Conservation (phyloP, 1,139 yeast species). For the Diutina pseudorugosa region DNA sequence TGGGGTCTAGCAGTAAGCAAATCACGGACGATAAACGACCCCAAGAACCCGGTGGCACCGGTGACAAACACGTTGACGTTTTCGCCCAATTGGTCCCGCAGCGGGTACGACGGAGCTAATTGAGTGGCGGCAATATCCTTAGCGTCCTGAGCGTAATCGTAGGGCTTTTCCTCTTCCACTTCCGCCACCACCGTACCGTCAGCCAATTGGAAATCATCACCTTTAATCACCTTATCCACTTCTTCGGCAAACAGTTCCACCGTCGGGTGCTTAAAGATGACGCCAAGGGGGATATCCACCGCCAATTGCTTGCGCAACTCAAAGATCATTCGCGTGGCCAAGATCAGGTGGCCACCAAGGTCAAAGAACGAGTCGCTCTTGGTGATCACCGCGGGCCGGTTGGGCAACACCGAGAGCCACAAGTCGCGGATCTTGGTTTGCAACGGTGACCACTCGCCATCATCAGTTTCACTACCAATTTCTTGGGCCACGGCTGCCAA, state of each 20-base stretch:
- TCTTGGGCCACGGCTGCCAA: conserved; percentile 52
- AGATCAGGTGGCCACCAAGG: conserved; percentile 92
- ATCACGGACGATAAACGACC: conserved; percentile 76
- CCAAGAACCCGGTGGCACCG: conserved; percentile 94
- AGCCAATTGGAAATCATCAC: conserved; percentile 33
- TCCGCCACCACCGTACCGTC: conserved; percentile 18
- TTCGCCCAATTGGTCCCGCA: conserved; percentile 17
- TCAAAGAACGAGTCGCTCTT: conserved; percentile 89
- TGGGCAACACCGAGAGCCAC: conserved; percentile 82
- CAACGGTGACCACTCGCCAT: conserved; percentile 40
- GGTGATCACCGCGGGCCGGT: conserved; percentile 63
- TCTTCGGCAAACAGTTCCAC: conserved; percentile 66
- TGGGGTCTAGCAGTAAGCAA: conserved; percentile 37
- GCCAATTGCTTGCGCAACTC: conserved; percentile 69
- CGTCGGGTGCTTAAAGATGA: conserved; percentile 82
- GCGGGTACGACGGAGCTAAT: conserved; percentile 28
- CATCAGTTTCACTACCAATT: conserved; percentile 23
- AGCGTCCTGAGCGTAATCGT: conserved; percentile 72
- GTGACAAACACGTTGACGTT: conserved; percentile 69
- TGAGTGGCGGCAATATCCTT: conserved; percentile 32
- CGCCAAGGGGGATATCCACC: conserved; percentile 79
- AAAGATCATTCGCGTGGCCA: conserved; percentile 95
- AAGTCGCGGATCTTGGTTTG: conserved; percentile 65
- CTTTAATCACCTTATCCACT: conserved; percentile 43
- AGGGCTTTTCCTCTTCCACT: conserved; percentile 14